A percentile compares a stretch with the other conserved stretches of the same genome.
Conservation (phyloP, 345 rosid species). For the Jatropha curcas region DNA sequence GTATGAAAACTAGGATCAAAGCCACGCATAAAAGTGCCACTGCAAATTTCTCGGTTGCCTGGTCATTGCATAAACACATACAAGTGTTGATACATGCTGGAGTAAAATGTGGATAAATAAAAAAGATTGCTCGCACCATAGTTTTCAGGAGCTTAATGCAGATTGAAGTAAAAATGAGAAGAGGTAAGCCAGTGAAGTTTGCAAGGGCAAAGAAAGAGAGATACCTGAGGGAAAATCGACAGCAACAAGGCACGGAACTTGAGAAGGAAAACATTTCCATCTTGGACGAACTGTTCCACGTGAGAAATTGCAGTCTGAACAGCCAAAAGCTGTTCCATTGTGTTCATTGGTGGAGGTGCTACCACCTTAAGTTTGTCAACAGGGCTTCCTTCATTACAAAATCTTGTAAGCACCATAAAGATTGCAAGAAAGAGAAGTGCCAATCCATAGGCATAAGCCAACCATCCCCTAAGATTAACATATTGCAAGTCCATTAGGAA, state of each 20-base stretch:
- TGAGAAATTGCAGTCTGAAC: conserved; percentile 82
- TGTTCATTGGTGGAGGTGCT: conserved; percentile 85
- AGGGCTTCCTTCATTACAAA: conserved; percentile 53
- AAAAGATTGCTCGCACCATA: background rate
- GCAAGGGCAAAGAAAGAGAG: background rate
- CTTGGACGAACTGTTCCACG: conserved; percentile 77
- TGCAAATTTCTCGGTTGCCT: conserved; percentile 87
- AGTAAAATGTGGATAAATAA: background rate
- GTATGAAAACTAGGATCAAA: conserved; percentile 48
- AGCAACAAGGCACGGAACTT: conserved; percentile 80
- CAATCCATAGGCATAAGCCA: conserved; percentile 59
- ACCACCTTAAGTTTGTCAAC: conserved; percentile 59
- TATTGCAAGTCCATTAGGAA: background rate
- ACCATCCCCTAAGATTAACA: conserved; percentile 56
- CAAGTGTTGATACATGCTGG: background rate
- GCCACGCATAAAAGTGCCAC: conserved; percentile 50
- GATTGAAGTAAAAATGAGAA: background rate
- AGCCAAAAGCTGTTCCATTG: conserved; percentile 95
- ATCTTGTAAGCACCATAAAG: conserved; percentile 70
- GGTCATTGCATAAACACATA: conserved; percentile 8
- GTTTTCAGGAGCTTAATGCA: background rate
- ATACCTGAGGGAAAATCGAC: conserved; percentile 78
- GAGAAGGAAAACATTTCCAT: conserved; percentile 77
- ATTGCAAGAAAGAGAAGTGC: conserved; percentile 46
- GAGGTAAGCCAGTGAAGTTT: background rate